These are phyloP conservation scores for Thielaviopsis ethacetica DNA, from an alignment of 2,329 filamentous ascomycete genomes.

Conservation along the genomic window DNA sequence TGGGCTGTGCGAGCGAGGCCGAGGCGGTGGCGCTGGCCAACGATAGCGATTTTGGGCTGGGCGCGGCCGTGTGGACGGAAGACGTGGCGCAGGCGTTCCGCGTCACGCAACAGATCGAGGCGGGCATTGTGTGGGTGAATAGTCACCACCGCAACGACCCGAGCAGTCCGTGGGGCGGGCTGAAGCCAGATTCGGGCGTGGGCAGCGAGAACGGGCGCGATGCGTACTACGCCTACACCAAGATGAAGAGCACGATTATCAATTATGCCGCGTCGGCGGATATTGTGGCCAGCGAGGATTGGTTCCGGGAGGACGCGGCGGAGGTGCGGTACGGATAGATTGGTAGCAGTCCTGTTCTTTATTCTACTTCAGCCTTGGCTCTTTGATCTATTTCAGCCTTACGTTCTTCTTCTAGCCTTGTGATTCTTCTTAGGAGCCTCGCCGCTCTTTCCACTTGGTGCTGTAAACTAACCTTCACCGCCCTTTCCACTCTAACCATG, in stretches of 20 bases:
- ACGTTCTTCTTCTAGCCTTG: no score
- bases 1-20: conserved; percentile 22
- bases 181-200: conserved; percentile 44
- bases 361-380: no score
- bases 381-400: no score
- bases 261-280: conserved; percentile 47
- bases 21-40: conserved; percentile 21
- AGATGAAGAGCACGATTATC: conserved; percentile 49
- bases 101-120: conserved; percentile 35
- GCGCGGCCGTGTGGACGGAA: conserved; percentile 38
- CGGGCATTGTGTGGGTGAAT: conserved; percentile 44
- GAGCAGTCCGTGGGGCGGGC: conserved; percentile 53
- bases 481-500: no score
- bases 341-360: neutral
- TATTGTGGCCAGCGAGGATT: conserved; percentile 38
- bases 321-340: conserved; percentile 23
- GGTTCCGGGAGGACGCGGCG: conserved; percentile 44
- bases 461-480: no score
- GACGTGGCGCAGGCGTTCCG: conserved; percentile 30
- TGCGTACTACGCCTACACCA: conserved; percentile 42
- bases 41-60: conserved; percentile 37
- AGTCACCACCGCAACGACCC: conserved; percentile 57
- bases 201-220: conserved; percentile 59
- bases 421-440: no score
- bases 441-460: no score